Evolutionary conservation across 2,329 filamentous ascomycete species (phyloP), one percentile per base, ranked within the genome.

Genomic region (Diaporthe sp.): DNA sequence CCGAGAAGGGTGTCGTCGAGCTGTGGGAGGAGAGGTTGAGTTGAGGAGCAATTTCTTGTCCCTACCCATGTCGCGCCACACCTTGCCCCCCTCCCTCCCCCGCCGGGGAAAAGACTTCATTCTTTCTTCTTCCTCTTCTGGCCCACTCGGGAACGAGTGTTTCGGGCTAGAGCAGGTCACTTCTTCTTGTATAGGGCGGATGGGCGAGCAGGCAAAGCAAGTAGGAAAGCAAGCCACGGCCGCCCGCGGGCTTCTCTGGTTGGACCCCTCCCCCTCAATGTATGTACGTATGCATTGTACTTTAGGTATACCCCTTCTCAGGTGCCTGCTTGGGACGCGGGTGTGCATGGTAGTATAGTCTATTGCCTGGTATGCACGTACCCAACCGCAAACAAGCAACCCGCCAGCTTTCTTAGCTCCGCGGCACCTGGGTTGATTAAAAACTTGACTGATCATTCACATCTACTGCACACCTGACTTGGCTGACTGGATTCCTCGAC

Each of bases 11-110:
- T 50, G 89, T 94, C 39, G 86, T 88, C 72, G 94, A 95, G 79
- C 83, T 97, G 72, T 91, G 94, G 89, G 92, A 91, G 76, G 93
- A 95, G 83, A 89, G 94, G 79, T 86, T 95, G 63, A 81, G 77
- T 70, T 83, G 71, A 75, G 2, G n/a, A 22, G 35, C 4, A 27
- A 13, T 51, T 27, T 25, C 47, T 25, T 51, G 47, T 51, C 42
- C 47, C 44, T 4, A 13, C n/a, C 47, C 47, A 25, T 51, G 47
- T 51, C 47, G 47, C 44, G 44, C 44, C 44, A 47, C 44, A 47
- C 44, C 44, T 22, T 17, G 3, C 70, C 35, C 32, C 25, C 13
- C 22, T 17, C 42, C 47, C 35, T 22, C 22, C 6, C 13, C 22
- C 61, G 30, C 22, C 39, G 47, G 47, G 12, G 25, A n/a, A 25